Evolutionary conservation across 2,329 filamentous ascomycete genomes (phyloP).

Genomic region (Acrodontium crateriforme): DNA sequence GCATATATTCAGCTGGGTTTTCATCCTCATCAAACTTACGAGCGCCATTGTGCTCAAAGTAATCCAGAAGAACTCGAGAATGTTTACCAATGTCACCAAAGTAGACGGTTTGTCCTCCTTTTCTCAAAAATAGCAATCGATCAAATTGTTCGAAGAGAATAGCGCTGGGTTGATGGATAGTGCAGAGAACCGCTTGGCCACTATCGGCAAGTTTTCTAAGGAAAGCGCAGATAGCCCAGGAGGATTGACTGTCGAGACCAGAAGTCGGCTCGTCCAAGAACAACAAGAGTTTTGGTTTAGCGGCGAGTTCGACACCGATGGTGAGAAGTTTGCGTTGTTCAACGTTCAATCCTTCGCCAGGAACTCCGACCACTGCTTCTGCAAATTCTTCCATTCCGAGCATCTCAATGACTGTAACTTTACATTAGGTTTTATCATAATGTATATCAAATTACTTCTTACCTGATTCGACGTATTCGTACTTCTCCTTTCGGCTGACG

Average conservation of each 20-base stretch:
- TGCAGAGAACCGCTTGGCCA: slow-evolving; percentile 31
- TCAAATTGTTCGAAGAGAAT: slow-evolving; percentile 34
- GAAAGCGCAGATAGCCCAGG: slow-evolving; percentile 50
- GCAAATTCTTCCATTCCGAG: slow-evolving; percentile 55
- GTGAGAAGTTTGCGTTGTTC: slow-evolving; percentile 50
- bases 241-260: slow-evolving; percentile 49
- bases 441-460: slow-evolving; percentile 54
- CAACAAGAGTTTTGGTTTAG: slow-evolving; percentile 42
- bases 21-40: slow-evolving; percentile 41
- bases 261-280: slow-evolving; percentile 48
- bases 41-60: slow-evolving; percentile 52
- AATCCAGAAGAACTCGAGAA: slow-evolving; percentile 27
- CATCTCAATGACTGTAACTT: slow-evolving; percentile 41
- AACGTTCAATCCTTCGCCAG: slow-evolving; percentile 47
- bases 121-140: slow-evolving; percentile 29
- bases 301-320: slow-evolving; percentile 35
- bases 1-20: slow-evolving; percentile 67
- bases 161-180: slow-evolving; percentile 33
- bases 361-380: slow-evolving; percentile 50
- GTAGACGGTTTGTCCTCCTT: slow-evolving; percentile 32
- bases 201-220: slow-evolving; percentile 44
- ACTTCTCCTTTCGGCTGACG: slow-evolving; percentile 44
- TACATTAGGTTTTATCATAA: background rate
- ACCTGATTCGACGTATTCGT: slow-evolving; percentile 48
- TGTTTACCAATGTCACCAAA: slow-evolving; percentile 34